phyloP scores from a whole-genome alignment of 352 stramenopile species.

The Phytophthora pinifolia region DNA sequence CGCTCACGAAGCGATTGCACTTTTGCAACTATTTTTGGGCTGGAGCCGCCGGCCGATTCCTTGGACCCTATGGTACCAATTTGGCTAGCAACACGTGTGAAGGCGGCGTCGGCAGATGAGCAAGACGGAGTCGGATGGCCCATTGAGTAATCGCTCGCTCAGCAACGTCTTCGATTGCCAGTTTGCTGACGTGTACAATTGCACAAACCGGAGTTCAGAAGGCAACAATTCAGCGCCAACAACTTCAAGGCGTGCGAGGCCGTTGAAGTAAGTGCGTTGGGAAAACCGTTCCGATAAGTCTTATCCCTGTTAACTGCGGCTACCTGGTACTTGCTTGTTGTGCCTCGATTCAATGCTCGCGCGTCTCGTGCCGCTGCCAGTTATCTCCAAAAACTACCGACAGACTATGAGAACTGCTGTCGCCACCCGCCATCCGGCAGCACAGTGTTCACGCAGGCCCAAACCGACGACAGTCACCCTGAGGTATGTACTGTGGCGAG shows the following conservation, averaged over 20 bases:
- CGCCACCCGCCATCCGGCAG: background rate
- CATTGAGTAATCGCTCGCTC: slow-evolving; percentile 1
- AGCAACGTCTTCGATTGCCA: too few relatives aligned
- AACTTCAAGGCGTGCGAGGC: background rate
- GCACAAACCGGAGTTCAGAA: slow-evolving; percentile 16
- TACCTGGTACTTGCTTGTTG: too few relatives aligned
- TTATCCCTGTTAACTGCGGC: slow-evolving; percentile 19
- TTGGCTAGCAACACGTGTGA: background rate
- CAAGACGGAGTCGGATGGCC: slow-evolving; percentile 7
- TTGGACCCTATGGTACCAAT: slow-evolving; percentile 13
- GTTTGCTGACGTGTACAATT: too few relatives aligned
- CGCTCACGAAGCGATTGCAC: too few relatives aligned
- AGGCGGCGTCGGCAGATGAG: slow-evolving; percentile 16
- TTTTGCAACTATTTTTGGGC: too few relatives aligned
- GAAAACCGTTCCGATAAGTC: slow-evolving; percentile 23
- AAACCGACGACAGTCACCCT: slow-evolving; percentile 17
- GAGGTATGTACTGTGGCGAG: slow-evolving; percentile 7
- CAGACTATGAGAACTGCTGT: background rate
- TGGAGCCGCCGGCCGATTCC: too few relatives aligned
- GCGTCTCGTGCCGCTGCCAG: slow-evolving; percentile 4
- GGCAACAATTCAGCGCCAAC: slow-evolving; percentile 17
- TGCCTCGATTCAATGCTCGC: slow-evolving; percentile 2
- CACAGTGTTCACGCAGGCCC: too few relatives aligned
- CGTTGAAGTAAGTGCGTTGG: slow-evolving; percentile 23
- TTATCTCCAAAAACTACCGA: slow-evolving; percentile 6